Evolutionary conservation across 306 rosid species (phyloP), one percentile per base, ranked within the genome.

Genomic region (Vachellia collinsii): DNA sequence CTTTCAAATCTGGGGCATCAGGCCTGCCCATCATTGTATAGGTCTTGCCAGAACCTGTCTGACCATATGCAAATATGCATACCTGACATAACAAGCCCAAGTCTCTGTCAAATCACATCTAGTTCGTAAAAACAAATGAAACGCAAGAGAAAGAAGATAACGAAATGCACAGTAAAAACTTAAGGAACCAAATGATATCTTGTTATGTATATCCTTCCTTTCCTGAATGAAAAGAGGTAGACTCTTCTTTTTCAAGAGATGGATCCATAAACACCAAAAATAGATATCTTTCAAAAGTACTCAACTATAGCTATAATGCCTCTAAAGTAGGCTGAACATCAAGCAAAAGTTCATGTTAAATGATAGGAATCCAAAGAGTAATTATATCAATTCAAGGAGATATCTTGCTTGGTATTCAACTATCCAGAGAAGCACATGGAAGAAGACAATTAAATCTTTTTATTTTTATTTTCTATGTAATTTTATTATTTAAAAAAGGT

Each of bases 41-140:
- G 37, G 98, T 94, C 85, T 94, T 92, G 11, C 97, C 99, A 5
- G 99, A 92, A 19, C 99, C 97, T 0, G 99, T 92, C 75, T 94
- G 99, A 50, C 99, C 99, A n/a, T 94, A 94, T 13, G 99, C 99
- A 86, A 94, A 94, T 77, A 94, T 94, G 84, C 99, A 95, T 13
- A 95, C 99, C 99, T 96, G 80, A 68, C 84, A 89, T 66, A 76
- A 78, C 56, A 85, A 73, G 44, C 72, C 83, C 25, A 68, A 37
- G 8, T 22, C 56, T 48, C 74, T 23, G 74, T 78, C 79, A 68
- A 79, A 25, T 46, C 78, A 59, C 38, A 20, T 42, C 53, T n/a
- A n/a, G 51, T 20, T 19, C 13, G 53, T 34, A 43, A 19, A 48
- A 67, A 54, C 50, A 42, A 7, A 81, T 43, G 41, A 29, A 42